Conservation (phyloP, 2,329 filamentous ascomycete species). For the Fusarium devonianum region DNA sequence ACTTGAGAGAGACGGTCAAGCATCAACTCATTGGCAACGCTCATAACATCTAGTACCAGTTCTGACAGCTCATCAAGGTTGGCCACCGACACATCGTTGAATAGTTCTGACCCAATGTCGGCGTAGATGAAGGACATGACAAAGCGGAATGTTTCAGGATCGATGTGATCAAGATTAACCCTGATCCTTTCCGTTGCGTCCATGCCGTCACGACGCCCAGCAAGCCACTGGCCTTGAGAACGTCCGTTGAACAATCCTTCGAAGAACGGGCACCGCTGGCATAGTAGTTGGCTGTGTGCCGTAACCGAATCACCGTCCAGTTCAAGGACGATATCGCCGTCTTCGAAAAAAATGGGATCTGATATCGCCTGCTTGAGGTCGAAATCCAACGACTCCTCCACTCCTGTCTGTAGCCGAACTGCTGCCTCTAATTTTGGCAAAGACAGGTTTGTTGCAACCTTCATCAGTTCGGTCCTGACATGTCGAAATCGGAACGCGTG, state of each 20-base stretch:
- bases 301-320: slow-evolving; percentile 75
- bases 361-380: slow-evolving; percentile 76
- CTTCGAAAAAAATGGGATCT: slow-evolving; percentile 75
- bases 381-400: slow-evolving; percentile 67
- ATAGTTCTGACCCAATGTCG: slow-evolving; percentile 80
- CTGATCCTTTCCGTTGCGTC: slow-evolving; percentile 57
- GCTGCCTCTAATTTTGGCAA: slow-evolving; percentile 77
- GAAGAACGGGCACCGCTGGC: slow-evolving; percentile 90
- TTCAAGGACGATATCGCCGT: slow-evolving; percentile 81
- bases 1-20: slow-evolving; percentile 88
- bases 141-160: slow-evolving; percentile 74
- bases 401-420: slow-evolving; percentile 75
- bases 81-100: slow-evolving; percentile 74
- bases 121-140: slow-evolving; percentile 85
- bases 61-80: slow-evolving; percentile 87
- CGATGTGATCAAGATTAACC: slow-evolving; percentile 85
- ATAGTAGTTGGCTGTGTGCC: slow-evolving; percentile 81
- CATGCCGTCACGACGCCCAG: slow-evolving; percentile 64
- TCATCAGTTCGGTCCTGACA: slow-evolving; percentile 87
- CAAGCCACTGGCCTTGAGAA: slow-evolving; percentile 84
- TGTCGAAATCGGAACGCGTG: slow-evolving; percentile 79
- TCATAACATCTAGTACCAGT: slow-evolving; percentile 88
- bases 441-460: slow-evolving; percentile 74
- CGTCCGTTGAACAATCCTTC: slow-evolving; percentile 88
- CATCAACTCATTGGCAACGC: slow-evolving; percentile 93